Evolutionary conservation across 2,329 filamentous ascomycete genomes (phyloP).

Genomic region (Scolecobasidium constrictum): DNA sequence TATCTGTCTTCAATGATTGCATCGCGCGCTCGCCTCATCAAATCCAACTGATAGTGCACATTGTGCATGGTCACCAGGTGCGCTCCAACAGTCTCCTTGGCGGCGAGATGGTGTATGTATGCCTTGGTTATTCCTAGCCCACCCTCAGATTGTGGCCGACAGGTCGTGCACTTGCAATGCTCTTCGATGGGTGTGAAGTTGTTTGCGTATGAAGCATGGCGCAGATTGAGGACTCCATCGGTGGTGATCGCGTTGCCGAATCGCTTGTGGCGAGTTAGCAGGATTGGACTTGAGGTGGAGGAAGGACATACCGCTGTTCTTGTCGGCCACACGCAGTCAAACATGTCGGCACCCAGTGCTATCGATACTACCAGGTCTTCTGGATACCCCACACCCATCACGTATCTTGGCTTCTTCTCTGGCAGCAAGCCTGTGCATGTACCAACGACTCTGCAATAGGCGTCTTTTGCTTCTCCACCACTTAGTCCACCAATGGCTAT

Average conservation of each 20-base stretch:
- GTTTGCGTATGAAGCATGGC: slow-evolving; percentile 60
- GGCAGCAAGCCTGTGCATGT: slow-evolving; percentile 79
- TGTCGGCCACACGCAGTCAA: slow-evolving; percentile 98
- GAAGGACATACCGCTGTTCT: slow-evolving; percentile 58
- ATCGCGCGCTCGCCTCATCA: slow-evolving; percentile 67
- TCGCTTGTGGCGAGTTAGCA: slow-evolving; percentile 41
- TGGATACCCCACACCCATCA: slow-evolving; percentile 97
- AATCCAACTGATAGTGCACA: slow-evolving; percentile 76
- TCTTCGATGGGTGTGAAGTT: slow-evolving; percentile 80
- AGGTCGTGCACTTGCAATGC: slow-evolving; percentile 72
- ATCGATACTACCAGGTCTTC: slow-evolving; percentile 92
- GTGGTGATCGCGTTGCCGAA: slow-evolving; percentile 91
- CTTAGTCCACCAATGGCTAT: slow-evolving; percentile 94
- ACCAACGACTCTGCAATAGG: slow-evolving; percentile 83
- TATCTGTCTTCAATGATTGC: slow-evolving; percentile 74
- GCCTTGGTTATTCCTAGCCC: slow-evolving; percentile 76
- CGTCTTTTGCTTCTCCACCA: slow-evolving; percentile 86
- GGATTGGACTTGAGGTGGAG: slow-evolving; percentile 1
- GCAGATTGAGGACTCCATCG: slow-evolving; percentile 71
- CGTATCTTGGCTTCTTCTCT: slow-evolving; percentile 88
- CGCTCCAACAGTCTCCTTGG: slow-evolving; percentile 91
- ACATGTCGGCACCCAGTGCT: slow-evolving; percentile 95
- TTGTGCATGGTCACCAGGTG: slow-evolving; percentile 86
- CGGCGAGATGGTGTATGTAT: slow-evolving; percentile 81
- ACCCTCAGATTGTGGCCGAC: slow-evolving; percentile 48